phyloP scores from a whole-genome alignment of 306 rosid species.

The Quercus parvula region DNA sequence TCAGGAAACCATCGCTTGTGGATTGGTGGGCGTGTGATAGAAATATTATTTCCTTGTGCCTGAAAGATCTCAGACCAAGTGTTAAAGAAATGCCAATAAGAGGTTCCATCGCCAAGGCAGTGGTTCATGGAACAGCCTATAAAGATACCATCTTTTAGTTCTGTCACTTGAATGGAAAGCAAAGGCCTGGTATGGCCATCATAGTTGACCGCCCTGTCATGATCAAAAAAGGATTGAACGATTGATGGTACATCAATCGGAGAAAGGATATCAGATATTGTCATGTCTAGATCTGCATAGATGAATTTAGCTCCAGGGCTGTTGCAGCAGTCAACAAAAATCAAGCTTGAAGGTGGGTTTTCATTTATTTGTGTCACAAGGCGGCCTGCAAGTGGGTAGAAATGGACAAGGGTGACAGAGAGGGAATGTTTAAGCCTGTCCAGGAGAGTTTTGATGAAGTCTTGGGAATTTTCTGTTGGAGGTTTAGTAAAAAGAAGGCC shows the following conservation, averaged over 20 bases:
- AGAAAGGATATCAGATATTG: conserved; percentile 47
- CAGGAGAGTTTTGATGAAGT: conserved; percentile 28
- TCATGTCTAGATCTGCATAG: conserved; percentile 38
- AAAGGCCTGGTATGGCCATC: conserved; percentile 59
- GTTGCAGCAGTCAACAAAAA: conserved; percentile 41
- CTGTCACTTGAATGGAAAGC: conserved; percentile 52
- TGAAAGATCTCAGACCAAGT: conserved; percentile 55
- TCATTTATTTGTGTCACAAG: conserved; percentile 29
- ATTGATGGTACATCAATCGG: conserved; percentile 46
- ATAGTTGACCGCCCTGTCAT: conserved; percentile 47
- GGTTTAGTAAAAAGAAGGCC: neutral
- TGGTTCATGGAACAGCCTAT: conserved; percentile 67
- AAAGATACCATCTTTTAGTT: conserved; percentile 56
- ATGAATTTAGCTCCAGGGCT: conserved; percentile 49
- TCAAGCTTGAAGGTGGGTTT: conserved; percentile 21
- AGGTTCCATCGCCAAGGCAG: conserved; percentile 42
- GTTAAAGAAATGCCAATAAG: conserved; percentile 63
- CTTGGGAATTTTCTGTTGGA: neutral
- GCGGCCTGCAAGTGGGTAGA: conserved; percentile 63
- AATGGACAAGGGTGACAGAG: conserved; percentile 47
- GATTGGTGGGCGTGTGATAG: conserved; percentile 31
- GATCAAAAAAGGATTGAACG: conserved; percentile 58
- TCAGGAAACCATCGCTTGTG: conserved; percentile 50
- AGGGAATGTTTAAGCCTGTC: conserved; percentile 42
- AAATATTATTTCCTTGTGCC: conserved; percentile 3